Percentiles rank a stretch among this genome's conserved stretches.
Evolutionary conservation across 2,329 filamentous ascomycete genomes (phyloP).

Genomic region (Aspergillus texensis): DNA sequence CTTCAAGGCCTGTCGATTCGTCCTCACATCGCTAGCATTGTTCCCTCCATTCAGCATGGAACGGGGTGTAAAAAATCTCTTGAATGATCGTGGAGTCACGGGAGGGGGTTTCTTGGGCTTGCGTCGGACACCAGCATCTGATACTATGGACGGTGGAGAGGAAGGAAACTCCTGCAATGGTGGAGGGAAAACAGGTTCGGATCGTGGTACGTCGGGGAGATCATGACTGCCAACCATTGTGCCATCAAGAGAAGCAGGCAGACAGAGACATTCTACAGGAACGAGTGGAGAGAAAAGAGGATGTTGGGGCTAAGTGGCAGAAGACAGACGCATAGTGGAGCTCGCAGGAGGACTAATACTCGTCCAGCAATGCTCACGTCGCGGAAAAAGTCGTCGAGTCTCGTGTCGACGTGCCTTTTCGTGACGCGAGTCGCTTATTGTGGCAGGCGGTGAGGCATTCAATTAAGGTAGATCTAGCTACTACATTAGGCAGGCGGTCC

Average conservation of each 20-base stretch:
- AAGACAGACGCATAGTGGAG: constrained; percentile 26
- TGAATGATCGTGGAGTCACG: constrained; percentile 55
- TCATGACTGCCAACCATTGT: constrained; percentile 37
- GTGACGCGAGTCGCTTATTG: constrained; percentile 24
- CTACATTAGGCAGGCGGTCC: constrained; percentile 24
- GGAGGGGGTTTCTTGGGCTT: constrained; percentile 50
- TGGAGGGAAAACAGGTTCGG: constrained; percentile 37
- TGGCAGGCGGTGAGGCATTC: constrained; percentile 21
- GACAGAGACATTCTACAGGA: constrained; percentile 26
- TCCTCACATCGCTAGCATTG: constrained; percentile 38
- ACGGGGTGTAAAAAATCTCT: constrained; percentile 54
- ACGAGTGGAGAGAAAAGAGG: constrained; percentile 9
- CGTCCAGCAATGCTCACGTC: constrained; percentile 17
- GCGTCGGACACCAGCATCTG: constrained; percentile 39
- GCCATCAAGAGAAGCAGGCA: constrained; percentile 20
- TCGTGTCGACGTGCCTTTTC: constrained; percentile 31
- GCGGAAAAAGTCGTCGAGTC: constrained; percentile 17
- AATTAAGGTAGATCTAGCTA: constrained; percentile 7
- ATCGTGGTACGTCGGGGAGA: constrained; percentile 38
- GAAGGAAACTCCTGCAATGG: constrained; percentile 42
- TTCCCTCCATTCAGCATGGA: constrained; percentile 41
- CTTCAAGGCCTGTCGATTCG: constrained; percentile 48
- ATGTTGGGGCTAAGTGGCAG: constrained; percentile 12
- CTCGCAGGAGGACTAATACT: constrained; percentile 11
- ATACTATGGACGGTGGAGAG: constrained; percentile 45